Evolutionary conservation across 371 early-diverging fungal genomes (phyloP).

Genomic region (Mortierella sp.): DNA sequence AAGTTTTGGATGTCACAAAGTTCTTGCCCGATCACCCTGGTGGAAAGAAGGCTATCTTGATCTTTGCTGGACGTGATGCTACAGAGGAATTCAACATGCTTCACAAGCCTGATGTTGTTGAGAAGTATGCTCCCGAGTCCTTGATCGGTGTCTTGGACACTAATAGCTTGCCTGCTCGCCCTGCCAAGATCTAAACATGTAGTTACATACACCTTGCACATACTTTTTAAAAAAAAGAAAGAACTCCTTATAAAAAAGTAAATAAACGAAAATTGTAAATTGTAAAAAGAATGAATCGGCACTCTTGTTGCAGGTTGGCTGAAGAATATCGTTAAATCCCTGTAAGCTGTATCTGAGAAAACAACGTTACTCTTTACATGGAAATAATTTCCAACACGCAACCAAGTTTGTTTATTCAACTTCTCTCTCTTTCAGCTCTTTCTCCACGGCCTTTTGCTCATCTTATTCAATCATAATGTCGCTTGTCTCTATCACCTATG

Average conservation of each 20-base stretch:
- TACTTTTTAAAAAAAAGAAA: not conserved
- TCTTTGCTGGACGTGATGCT: conserved; percentile 90
- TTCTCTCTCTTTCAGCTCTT: not conserved
- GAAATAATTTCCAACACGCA: too few species aligned
- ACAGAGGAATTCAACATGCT: conserved; percentile 94
- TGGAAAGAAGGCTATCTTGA: conserved; percentile 87
- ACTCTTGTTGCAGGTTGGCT: too few species aligned
- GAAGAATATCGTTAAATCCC: too few species aligned
- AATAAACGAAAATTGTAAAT: conserved; percentile 1
- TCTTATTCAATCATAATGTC: conserved; percentile 24
- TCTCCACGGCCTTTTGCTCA: not conserved
- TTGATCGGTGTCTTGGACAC: conserved; percentile 80
- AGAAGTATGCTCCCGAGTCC: conserved; percentile 88
- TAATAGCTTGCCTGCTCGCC: conserved; percentile 57
- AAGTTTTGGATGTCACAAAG: conserved; percentile 93
- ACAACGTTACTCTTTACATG: too few species aligned
- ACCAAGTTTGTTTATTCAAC: too few species aligned
- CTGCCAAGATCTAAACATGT: conserved; percentile 45
- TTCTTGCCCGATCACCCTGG: conserved; percentile 92
- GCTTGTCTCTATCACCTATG: conserved; percentile 49
- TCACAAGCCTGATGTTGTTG: conserved; percentile 89
- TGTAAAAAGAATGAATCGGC: not conserved
- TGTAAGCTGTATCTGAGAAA: not conserved
- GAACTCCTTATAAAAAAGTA: not conserved
- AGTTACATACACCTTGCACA: not conserved